phyloP scores from a whole-genome alignment of 1,139 yeast species.

The Pichia kudriavzevii region DNA sequence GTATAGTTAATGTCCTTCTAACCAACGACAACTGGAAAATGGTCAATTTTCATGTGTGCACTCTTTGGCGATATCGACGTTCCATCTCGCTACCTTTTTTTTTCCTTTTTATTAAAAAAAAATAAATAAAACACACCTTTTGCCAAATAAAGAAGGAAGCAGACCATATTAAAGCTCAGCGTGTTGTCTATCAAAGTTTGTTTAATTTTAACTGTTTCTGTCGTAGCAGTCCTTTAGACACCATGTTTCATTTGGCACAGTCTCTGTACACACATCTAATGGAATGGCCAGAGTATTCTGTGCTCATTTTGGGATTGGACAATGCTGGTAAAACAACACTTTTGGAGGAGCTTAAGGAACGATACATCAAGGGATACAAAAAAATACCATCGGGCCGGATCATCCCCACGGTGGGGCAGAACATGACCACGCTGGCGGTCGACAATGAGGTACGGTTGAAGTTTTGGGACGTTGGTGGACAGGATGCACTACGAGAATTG shows the following conservation, averaged over 20 bases:
- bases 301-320: slow-evolving; percentile 82
- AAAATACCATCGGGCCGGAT: slow-evolving; percentile 43
- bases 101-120: no score
- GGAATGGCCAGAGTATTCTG: slow-evolving; percentile 58
- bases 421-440: slow-evolving; percentile 31
- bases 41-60: no score
- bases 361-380: slow-evolving; percentile 37
- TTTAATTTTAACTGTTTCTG: no score
- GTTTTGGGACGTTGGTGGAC: slow-evolving; percentile 97
- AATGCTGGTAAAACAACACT: slow-evolving; percentile 94
- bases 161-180: no score
- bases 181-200: no score
- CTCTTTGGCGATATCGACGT: no score
- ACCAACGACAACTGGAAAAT: no score
- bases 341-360: slow-evolving; percentile 52
- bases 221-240: no score
- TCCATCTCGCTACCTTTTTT: no score
- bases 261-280: slow-evolving; percentile 53
- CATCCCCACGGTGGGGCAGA: slow-evolving; percentile 73
- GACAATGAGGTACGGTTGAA: slow-evolving; percentile 42
- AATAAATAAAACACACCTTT: no score
- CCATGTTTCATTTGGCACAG: slow-evolving; percentile 60
- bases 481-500: slow-evolving; percentile 66
- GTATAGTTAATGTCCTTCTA: no score
- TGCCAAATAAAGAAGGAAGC: no score